Conservation (phyloP, 371 early-diverging fungal species). For the Apophysomyces trapeziformis region DNA sequence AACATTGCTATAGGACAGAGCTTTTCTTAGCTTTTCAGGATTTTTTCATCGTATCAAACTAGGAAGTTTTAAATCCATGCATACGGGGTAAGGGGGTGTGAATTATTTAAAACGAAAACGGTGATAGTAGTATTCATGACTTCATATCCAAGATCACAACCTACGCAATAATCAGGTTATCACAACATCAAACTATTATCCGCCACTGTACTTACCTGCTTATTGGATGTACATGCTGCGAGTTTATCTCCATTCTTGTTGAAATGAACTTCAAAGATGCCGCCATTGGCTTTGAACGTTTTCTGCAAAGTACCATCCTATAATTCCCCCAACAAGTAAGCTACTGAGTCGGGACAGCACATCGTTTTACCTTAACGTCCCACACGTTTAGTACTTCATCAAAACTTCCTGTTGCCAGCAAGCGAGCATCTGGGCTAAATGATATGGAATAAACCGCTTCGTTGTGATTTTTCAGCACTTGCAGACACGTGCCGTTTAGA, state of each 20-base stretch:
- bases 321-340: not conserved
- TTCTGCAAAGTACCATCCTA: constrained; percentile 70
- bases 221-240: constrained; percentile 59
- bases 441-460: constrained; percentile 86
- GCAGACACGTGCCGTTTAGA: constrained; percentile 68
- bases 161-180: constrained; percentile 13
- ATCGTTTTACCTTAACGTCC: constrained; percentile 66
- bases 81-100: constrained; percentile 5
- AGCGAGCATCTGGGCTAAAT: constrained; percentile 84
- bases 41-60: too few species aligned
- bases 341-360: not conserved
- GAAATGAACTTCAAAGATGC: constrained; percentile 81
- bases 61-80: not conserved
- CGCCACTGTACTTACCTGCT: constrained; percentile 33
- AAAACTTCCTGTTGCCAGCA: constrained; percentile 87
- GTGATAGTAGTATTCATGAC: constrained; percentile 15
- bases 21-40: not conserved
- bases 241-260: constrained; percentile 63
- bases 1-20: not conserved
- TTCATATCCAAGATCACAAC: constrained; percentile 44
- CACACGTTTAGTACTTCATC: constrained; percentile 85
- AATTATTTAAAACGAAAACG: constrained; percentile 9
- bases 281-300: constrained; percentile 71
- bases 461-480: constrained; percentile 74
- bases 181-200: not conserved